These are phyloP conservation scores for Coemansia sp. DNA, from an alignment of 192 early-diverging fungal genomes.

Conservation along the genomic window DNA sequence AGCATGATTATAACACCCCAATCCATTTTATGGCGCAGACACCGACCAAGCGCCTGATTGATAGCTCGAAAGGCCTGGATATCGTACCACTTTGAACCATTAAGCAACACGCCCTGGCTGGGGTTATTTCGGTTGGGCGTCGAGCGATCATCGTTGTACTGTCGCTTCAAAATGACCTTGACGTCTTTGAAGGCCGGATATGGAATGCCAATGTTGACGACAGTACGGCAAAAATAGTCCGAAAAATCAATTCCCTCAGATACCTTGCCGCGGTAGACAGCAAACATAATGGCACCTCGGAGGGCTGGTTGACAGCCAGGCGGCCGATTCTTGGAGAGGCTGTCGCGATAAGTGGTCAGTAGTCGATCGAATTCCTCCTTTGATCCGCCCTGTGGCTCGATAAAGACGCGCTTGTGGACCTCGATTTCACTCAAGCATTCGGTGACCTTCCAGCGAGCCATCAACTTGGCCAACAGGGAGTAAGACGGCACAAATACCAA, in stretches of 20 bases:
- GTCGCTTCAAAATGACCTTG: conserved; percentile 56
- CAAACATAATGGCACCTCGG: conserved; percentile 53
- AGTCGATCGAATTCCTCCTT: conserved; percentile 50
- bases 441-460: conserved; percentile 49
- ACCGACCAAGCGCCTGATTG: conserved; percentile 65
- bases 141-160: conserved; percentile 52
- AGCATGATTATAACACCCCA: conserved; percentile 68
- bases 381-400: conserved; percentile 44
- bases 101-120: conserved; percentile 20
- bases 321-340: conserved; percentile 28
- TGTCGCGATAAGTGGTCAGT: conserved; percentile 28
- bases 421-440: conserved; percentile 26
- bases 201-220: conserved; percentile 62
- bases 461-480: conserved; percentile 44
- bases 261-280: conserved; percentile 58
- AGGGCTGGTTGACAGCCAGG: conserved; percentile 1
- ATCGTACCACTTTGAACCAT: conserved; percentile 59
- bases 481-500: conserved; percentile 57
- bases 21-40: conserved; percentile 60
- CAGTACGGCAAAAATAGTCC: conserved; percentile 51
- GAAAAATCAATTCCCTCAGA: conserved; percentile 57
- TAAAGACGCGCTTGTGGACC: conserved; percentile 35
- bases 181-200: conserved; percentile 58
- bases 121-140: background rate
- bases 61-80: conserved; percentile 63